A percentile compares a stretch with the other conserved stretches of the same genome.
Conservation (phyloP, 768 basidiomycete species). For the Psilocybe cyanescens region DNA sequence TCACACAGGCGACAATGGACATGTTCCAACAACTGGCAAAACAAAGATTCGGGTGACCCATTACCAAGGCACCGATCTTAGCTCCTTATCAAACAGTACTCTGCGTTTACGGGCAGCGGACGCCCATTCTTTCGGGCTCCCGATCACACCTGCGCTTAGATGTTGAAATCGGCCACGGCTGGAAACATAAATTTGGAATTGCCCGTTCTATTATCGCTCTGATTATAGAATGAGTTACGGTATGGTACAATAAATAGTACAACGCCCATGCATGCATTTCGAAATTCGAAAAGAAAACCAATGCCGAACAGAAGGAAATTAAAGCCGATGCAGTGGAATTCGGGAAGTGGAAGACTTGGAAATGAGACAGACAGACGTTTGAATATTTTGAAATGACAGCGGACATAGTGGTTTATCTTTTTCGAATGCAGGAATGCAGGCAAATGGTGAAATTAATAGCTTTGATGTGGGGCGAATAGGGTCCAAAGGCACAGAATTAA, state of each 20-base stretch:
- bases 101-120: neutral
- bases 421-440: neutral
- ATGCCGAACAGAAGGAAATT: neutral
- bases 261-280: conserved; percentile 10
- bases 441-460: conserved; percentile 1
- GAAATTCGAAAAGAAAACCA: conserved; percentile 1
- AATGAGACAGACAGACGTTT: neutral
- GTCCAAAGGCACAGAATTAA: neutral
- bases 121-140: conserved; percentile 1
- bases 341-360: neutral
- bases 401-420: neutral
- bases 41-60: conserved; percentile 72
- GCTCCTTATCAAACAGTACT: conserved; percentile 1
- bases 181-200: conserved; percentile 6
- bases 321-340: neutral
- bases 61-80: neutral
- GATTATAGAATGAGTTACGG: conserved; percentile 14
- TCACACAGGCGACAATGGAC: conserved; percentile 79
- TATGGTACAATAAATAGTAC: conserved; percentile 20
- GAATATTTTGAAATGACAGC: neutral
- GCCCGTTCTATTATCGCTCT: conserved; percentile 19
- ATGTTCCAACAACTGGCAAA: conserved; percentile 96
- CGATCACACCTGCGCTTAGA: neutral
- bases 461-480: neutral
- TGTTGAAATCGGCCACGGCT: neutral